A percentile compares a stretch with the other conserved stretches of the same genome.
Conservation (phyloP, 495 filamentous ascomycete species). For the Neohortaea acidophila region DNA sequence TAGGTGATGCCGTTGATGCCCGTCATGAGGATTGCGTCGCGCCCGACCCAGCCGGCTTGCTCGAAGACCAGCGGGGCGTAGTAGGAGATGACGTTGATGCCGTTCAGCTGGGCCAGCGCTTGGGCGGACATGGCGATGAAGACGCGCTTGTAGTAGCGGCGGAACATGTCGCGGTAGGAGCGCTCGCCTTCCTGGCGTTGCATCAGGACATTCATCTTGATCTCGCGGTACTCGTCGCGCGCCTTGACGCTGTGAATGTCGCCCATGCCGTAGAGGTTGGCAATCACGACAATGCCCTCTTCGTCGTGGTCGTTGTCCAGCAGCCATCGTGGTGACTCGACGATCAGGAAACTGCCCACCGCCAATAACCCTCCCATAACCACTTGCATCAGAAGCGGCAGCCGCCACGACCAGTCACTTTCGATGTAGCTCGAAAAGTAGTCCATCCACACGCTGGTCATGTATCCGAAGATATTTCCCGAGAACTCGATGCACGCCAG, state of each 20-base stretch:
- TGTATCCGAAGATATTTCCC: constrained; percentile 90
- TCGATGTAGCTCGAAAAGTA: constrained; percentile 90
- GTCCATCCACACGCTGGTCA: constrained; percentile 94
- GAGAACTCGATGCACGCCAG: constrained; percentile 97
- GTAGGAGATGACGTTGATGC: constrained; percentile 98
- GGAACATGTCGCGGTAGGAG: constrained; percentile 89
- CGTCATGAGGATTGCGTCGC: constrained; percentile 88
- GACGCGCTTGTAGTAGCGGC: constrained; percentile 75
- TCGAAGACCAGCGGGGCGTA: constrained; percentile 96
- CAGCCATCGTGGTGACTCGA: constrained; percentile 93
- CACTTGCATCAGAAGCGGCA: constrained; percentile 85
- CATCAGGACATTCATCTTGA: constrained; percentile 92
- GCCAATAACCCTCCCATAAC: constrained; percentile 79
- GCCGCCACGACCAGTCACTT: constrained; percentile 72
- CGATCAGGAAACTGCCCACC: constrained; percentile 77
- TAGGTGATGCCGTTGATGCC: constrained; percentile 93
- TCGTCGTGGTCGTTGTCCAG: constrained; percentile 97
- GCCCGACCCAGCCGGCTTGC: constrained; percentile 82
- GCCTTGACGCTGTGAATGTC: constrained; percentile 87
- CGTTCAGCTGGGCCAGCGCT: constrained; percentile 87
- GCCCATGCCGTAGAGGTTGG: constrained; percentile 88
- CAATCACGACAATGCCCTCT: constrained; percentile 94
- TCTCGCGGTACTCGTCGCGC: constrained; percentile 87
- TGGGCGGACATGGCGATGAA: constrained; percentile 99
- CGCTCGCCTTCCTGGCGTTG: constrained; percentile 89